Base-by-base conservation (phyloP, 139 green algal genomes). In the Eudorina sp. region DNA sequence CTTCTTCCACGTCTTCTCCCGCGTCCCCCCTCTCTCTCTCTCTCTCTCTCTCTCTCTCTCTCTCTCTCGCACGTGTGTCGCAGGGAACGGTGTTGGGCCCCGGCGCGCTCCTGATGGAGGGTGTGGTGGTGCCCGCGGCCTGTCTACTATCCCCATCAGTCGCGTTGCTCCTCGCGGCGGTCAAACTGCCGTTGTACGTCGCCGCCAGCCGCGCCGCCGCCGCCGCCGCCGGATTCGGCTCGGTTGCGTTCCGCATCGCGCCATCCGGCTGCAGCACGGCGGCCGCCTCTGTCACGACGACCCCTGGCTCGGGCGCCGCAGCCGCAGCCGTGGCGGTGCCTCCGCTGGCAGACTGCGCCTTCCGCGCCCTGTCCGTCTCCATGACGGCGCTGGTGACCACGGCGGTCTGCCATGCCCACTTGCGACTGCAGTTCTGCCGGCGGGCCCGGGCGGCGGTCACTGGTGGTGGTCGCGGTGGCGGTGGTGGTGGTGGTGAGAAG, bases 161-260 rank as follows among this genome's bases (percentile, higher is more conserved):
- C 23, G 36, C 53, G 0, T 34, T 73, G 53, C 34, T 53, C 4
- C 53, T 84, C 34, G 77, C 77, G 29, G 53, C 36, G 25, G 36
- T 84, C 21, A 72, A 66, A 21, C 53, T 84, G 53, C 77, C 77
- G 19, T 36, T 84, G 1, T 53, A 55, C 53, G 7, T 84, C 21
- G 27, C 45, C 2, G 72, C 69, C 34, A 18, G 34, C 34, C 69
- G 40, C 34, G 40, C 43, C 18, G 46, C 73, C 16, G 73, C 29
- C 21, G 45, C 3, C 0, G 41, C 43, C 5, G 4, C 41, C 23
- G 43, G n/a, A n/a, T n/a, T n/a, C n/a, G n/a, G n/a, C n/a, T n/a
- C n/a, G n/a, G n/a, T n/a, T n/a, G n/a, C n/a, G n/a, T n/a, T n/a
- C n/a, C n/a, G n/a, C n/a, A n/a, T n/a, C n/a, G n/a, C n/a, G n/a